Percentiles rank a stretch among this genome's conserved stretches.
These are phyloP conservation scores for Boletus sp. DNA, from an alignment of 1,284 basidiomycete species.

Conservation along the genomic window DNA sequence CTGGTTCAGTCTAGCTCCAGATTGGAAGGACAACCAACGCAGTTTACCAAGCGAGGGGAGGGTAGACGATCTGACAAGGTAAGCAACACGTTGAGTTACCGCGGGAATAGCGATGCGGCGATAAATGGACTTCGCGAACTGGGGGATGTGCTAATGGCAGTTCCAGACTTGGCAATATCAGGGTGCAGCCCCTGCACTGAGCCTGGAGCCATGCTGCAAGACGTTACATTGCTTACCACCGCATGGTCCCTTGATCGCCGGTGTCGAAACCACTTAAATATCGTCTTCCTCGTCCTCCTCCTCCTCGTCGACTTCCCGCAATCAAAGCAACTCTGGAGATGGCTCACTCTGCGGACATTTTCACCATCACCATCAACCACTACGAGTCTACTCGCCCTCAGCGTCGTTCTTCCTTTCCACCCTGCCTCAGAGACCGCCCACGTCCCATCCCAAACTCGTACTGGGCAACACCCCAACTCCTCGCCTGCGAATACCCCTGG, in stretches of 20 bases:
- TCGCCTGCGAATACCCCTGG: constrained; percentile 79
- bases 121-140: constrained; percentile 8
- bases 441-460: constrained; percentile 76
- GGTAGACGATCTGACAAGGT: too few relatives aligned
- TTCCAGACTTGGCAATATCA: constrained; percentile 15
- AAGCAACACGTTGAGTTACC: constrained; percentile 13
- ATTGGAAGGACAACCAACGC: neutral
- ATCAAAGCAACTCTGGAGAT: constrained; percentile 11
- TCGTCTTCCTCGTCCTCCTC: neutral
- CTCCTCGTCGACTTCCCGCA: constrained; percentile 6
- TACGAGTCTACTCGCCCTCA: constrained; percentile 5
- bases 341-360: constrained; percentile 7
- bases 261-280: constrained; percentile 19
- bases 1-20: constrained; percentile 11
- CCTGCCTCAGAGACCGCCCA: constrained; percentile 22
- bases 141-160: neutral
- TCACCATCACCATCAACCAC: constrained; percentile 10
- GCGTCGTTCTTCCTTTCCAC: constrained; percentile 24
- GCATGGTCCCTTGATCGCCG: constrained; percentile 2
- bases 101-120: constrained; percentile 10
- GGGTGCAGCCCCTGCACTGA: constrained; percentile 4
- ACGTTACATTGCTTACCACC: neutral
- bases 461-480: constrained; percentile 67
- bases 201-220: constrained; percentile 19
- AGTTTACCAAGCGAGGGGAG: constrained; percentile 1